Conservation (phyloP, 2,329 filamentous ascomycete species). For the Scedosporium aurantiacum region DNA sequence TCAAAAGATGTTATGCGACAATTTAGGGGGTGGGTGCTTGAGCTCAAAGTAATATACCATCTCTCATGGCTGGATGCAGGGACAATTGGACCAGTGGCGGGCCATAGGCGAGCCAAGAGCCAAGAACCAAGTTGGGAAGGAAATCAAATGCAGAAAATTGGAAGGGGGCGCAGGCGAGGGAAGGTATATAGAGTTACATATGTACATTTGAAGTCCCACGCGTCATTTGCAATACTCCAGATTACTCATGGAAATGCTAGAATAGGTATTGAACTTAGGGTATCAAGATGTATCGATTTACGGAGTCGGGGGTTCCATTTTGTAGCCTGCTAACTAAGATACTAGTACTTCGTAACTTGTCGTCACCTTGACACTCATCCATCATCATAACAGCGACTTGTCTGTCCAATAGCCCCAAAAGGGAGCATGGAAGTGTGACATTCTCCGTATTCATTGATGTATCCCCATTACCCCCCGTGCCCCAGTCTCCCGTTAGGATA, state of each 20-base stretch:
- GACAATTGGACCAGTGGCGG: neutral
- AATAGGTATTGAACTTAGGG: neutral
- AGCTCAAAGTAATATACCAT: neutral
- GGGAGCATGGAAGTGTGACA: too few relatives aligned
- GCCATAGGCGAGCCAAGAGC: neutral
- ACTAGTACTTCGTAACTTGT: too few relatives aligned
- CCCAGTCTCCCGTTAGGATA: too few relatives aligned
- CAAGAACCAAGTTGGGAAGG: neutral
- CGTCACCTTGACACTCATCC: too few relatives aligned
- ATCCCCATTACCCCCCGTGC: too few relatives aligned
- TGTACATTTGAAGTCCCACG: neutral
- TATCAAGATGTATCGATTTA: too few relatives aligned
- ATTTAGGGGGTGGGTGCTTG: neutral
- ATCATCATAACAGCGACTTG: too few relatives aligned
- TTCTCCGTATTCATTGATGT: too few relatives aligned
- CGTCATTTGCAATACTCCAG: neutral
- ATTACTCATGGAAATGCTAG: neutral
- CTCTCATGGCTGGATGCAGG: neutral
- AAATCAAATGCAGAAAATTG: slow-evolving; percentile 1
- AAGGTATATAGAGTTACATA: neutral
- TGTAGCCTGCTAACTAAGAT: too few relatives aligned
- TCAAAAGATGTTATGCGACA: neutral
- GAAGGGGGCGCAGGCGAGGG: neutral
- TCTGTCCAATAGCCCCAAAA: too few relatives aligned
- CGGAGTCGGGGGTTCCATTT: too few relatives aligned